Conservation (phyloP, 192 early-diverging fungal species). For the Podila epigama region DNA sequence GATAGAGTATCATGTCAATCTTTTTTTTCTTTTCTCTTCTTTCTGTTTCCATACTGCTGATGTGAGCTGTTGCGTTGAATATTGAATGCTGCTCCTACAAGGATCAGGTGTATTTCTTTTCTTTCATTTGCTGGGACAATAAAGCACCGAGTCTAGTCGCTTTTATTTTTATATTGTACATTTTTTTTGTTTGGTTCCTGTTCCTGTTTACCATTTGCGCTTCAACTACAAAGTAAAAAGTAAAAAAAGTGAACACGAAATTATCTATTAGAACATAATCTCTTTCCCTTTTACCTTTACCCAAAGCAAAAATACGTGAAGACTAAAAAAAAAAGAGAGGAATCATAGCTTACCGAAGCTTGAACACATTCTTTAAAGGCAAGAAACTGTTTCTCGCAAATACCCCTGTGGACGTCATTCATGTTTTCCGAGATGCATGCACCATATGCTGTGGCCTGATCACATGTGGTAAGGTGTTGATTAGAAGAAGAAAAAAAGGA, state of each 20-base stretch:
- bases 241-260: neutral
- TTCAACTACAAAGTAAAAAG: slow-evolving; percentile 22
- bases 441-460: slow-evolving; percentile 37
- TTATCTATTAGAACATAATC: neutral
- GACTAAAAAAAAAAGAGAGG: neutral
- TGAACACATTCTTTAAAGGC: slow-evolving; percentile 50
- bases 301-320: neutral
- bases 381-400: slow-evolving; percentile 43
- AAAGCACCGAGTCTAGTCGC: neutral
- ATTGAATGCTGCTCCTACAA: too few relatives aligned
- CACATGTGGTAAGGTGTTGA: neutral
- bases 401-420: slow-evolving; percentile 41
- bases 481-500: neutral
- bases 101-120: too few relatives aligned
- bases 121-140: neutral
- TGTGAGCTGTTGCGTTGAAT: neutral
- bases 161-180: neutral
- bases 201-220: slow-evolving; percentile 28
- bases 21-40: neutral
- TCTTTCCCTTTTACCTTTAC: neutral
- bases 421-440: slow-evolving; percentile 41
- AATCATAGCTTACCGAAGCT: slow-evolving; percentile 22
- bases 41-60: neutral
- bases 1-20: neutral
- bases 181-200: neutral